Percentiles rank a stretch among this genome's conserved stretches.
phyloP scores from a whole-genome alignment of 768 basidiomycete species.

The Trametes villosa region DNA sequence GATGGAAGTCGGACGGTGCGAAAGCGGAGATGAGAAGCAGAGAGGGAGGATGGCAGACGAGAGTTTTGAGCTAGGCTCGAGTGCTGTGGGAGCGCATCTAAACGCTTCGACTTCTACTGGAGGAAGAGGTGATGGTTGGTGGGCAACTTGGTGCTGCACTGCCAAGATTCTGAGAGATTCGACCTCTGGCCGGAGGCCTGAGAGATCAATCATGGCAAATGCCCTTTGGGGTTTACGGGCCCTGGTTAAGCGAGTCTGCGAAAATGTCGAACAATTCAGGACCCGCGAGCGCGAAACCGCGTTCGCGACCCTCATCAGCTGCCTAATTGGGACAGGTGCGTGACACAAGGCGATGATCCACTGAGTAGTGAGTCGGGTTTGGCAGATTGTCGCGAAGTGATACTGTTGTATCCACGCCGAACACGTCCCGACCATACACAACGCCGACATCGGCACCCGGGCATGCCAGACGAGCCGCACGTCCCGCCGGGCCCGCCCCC shows the following conservation, averaged over 20 bases:
- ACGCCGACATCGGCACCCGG: constrained; percentile 10
- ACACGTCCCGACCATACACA: constrained; percentile 14
- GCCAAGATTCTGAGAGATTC: constrained; percentile 21
- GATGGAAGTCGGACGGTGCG: constrained; percentile 22
- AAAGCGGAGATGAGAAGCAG: constrained; percentile 25
- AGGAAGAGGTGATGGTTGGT: constrained; percentile 21
- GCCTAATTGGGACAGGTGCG: constrained; percentile 7
- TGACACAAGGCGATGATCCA: constrained; percentile 23
- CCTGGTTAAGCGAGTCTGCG: constrained; percentile 22
- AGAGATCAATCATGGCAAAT: constrained; percentile 25
- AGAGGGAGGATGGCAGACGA: constrained; percentile 5
- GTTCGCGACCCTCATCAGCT: constrained; percentile 16
- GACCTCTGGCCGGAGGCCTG: constrained; percentile 8
- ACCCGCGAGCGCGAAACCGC: constrained; percentile 22
- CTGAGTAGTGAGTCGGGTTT: constrained; percentile 15
- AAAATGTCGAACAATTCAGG: constrained; percentile 14
- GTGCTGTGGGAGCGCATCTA: constrained; percentile 27
- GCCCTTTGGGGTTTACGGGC: constrained; percentile 15
- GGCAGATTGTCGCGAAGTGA: constrained; percentile 28
- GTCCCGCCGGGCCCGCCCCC: not conserved
- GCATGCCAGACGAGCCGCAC: constrained; percentile 7
- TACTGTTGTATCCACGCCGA: constrained; percentile 10
- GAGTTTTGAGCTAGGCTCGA: constrained; percentile 21
- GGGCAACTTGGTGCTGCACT: constrained; percentile 22
- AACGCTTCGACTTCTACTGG: constrained; percentile 21